Conservation (phyloP, 2,329 filamentous ascomycete genomes). For the Ambrosiella beaveri region DNA sequence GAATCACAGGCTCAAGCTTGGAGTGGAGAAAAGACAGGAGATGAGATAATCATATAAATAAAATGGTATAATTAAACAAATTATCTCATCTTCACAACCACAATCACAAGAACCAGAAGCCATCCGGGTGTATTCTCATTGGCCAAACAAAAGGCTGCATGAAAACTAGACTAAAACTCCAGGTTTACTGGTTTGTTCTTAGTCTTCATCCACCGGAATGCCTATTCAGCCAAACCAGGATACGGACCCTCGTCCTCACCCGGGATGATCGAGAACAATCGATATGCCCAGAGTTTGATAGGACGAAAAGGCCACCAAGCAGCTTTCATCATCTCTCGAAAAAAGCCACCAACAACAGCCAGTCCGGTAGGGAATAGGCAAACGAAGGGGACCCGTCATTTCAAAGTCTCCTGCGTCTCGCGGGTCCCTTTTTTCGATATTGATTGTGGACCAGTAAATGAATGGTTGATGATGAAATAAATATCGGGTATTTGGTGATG, state of each 20-base stretch:
- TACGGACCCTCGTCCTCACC: background rate
- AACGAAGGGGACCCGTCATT: background rate
- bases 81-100: too few species aligned
- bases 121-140: too few species aligned
- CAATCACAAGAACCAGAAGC: too few species aligned
- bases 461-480: too few species aligned
- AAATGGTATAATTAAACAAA: background rate
- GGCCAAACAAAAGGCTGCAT: too few species aligned
- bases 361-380: too few species aligned
- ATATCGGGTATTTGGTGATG: too few species aligned
- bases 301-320: background rate
- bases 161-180: too few species aligned
- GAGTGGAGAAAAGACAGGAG: background rate
- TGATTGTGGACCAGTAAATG: background rate
- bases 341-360: background rate
- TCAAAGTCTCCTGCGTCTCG: background rate
- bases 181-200: background rate
- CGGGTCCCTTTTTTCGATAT: background rate
- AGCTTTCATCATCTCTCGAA: background rate
- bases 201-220: background rate
- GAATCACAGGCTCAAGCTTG: background rate
- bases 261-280: background rate
- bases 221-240: background rate
- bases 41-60: background rate
- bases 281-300: background rate